Base-by-base conservation (phyloP, 257 asterid species). In the Solanum appendiculatum region DNA sequence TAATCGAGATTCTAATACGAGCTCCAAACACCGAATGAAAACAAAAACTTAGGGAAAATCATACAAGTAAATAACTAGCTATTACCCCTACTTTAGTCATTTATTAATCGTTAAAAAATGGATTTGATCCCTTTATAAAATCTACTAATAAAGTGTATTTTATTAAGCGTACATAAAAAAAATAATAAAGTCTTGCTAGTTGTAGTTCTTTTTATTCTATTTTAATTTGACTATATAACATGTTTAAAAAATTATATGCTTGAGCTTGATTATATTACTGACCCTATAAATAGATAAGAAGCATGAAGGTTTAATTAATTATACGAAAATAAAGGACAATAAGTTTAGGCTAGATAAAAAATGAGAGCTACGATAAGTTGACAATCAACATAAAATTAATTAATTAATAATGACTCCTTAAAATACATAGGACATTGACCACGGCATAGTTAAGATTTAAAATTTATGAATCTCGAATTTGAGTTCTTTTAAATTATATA, bases 391-490 rank as follows among this genome's bases (percentile, higher is more conserved):
- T 29, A 31, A 31, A 69, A 31, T 4, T 31, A 1, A 69, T 16
- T 31, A 9, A 31, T 8, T 69, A 16, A 3, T 69, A 16, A 31
- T 15, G 77, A 69, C 11, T 69, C 42, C 9, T 16, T 69, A 69
- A 69, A 31, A 18, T 70, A 70, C 5, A 9, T 33, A 15, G 1
- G 31, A 69, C 0, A 69, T 33, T 11, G 6, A 12, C 0, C 0
- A 27, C 1, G 1, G 7, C 13, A 6, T 1, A 64, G 2, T 25
- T 3, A 27, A 27, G 1, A 25, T 12, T 63, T 63, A 63, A 63
- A 11, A 25, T 69, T 31, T 2, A 14, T 16, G 0, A 16, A 1
- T 69, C 6, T 15, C 1, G 0, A 16, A 31, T 25, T 63, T 0
- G 0, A 60, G 1, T 9, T 10, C 1, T 54, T 54, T 54, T 1